Percentiles rank a stretch among this genome's conserved stretches.
These are phyloP conservation scores for Microcos paniculata DNA, from an alignment of 345 rosid species.

Conservation along the genomic window DNA sequence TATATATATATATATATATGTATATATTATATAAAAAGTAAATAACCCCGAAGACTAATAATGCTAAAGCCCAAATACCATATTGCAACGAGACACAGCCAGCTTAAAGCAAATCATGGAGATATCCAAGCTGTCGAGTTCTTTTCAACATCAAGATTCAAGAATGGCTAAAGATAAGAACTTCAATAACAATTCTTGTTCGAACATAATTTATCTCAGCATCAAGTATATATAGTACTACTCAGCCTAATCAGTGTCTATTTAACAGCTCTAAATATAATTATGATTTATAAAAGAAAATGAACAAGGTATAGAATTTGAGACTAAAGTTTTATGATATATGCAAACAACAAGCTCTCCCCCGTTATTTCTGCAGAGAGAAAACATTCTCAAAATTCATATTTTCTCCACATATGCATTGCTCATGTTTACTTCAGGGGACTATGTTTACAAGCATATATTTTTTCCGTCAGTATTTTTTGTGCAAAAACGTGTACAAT, in stretches of 20 bases:
- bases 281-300: neutral
- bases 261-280: neutral
- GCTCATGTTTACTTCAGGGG: neutral
- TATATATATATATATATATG: too few species aligned
- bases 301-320: neutral
- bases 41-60: too few species aligned
- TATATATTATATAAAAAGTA: too few species aligned
- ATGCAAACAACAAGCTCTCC: neutral
- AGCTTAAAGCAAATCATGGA: too few species aligned
- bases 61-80: too few species aligned
- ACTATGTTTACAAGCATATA: neutral
- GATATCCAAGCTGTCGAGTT: too few species aligned
- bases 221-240: neutral
- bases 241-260: neutral
- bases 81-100: too few species aligned
- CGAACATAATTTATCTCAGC: neutral
- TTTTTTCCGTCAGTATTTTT: neutral
- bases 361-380: neutral
- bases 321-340: neutral
- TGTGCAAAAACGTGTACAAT: neutral
- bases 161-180: too few species aligned
- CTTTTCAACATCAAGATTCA: too few species aligned
- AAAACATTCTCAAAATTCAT: neutral
- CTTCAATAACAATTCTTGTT: neutral
- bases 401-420: neutral